Base-by-base conservation (phyloP, 2,329 filamentous ascomycete genomes). In the Trichophyton schoenleinii region DNA sequence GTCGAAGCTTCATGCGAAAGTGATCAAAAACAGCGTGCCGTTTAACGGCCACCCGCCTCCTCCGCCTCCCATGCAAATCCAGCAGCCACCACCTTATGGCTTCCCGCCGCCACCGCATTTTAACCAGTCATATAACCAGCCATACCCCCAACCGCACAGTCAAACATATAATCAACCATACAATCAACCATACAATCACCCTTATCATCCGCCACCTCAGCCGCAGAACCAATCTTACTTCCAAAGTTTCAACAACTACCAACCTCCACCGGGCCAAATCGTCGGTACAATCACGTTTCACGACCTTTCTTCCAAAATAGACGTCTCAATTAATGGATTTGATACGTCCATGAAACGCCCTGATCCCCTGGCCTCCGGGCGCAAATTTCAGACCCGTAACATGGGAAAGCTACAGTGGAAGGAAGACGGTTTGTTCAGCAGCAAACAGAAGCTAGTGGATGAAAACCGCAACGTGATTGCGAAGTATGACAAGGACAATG, bases 371-470 rank as follows among this genome's bases (percentile, higher is more conserved):
- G 48, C 63, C 8, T 25, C 36, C 31, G 49, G 57, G 8, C 62
- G 62, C 36, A 62, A 61, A 28, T 66, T 66, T 46, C 28, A 57
- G 34, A 58, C 58, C 4, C 58, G 62, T 6, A 57, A 48, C n/a
- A 48, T 66, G 7, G 64, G 64, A 22, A 63, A 44, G 31, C 36
- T 66, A 42, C 58, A 64, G 9, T 65, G 64, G 64, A 63, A 63
- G 41, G 63, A 63, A 28, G 61, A 62, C 4, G 61, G 58, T 11
- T 46, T 65, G 5, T 28, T 60, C 2, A 61, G 41, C 25, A 64
- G 63, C 34, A 64, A 61, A 22, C 57, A 61, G 41, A 62, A 63
- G 38, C 55, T 65, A 11, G 46, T 65, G 6, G 63, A 65, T 48
- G 53, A 55, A 11, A 28, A 58, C n/a, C 60, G 49, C 2, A 58